Percentiles rank a stretch among this genome's conserved stretches.
These are phyloP conservation scores for Beauveria australis DNA, from an alignment of 2,329 filamentous ascomycete species.

Conservation along the genomic window DNA sequence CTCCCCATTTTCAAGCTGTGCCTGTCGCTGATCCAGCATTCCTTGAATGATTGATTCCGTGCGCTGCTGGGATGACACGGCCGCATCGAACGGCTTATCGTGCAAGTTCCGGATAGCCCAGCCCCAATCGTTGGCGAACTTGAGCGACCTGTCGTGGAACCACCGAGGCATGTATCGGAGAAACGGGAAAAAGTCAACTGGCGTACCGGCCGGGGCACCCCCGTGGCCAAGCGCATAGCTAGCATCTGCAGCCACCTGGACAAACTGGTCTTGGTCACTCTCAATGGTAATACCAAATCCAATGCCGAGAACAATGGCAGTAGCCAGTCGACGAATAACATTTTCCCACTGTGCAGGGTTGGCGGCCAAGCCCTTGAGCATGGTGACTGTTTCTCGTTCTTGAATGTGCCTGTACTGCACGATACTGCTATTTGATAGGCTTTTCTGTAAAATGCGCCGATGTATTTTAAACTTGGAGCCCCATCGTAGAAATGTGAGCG, in stretches of 20 bases:
- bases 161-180: constrained; percentile 33
- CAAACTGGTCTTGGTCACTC: constrained; percentile 29
- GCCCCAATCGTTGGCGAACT: constrained; percentile 22
- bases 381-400: constrained; percentile 23
- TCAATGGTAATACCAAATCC: constrained; percentile 34
- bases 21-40: constrained; percentile 20
- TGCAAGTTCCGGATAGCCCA: constrained; percentile 32
- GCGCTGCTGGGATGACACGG: constrained; percentile 21
- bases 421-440: constrained; percentile 32
- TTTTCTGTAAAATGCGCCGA: constrained; percentile 34
- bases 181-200: constrained; percentile 42
- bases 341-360: constrained; percentile 28
- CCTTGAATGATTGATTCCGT: constrained; percentile 21
- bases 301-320: constrained; percentile 33
- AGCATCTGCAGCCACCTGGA: constrained; percentile 28
- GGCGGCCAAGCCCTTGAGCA: constrained; percentile 23
- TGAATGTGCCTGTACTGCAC: constrained; percentile 27
- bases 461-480: constrained; percentile 35
- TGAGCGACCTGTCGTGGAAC: constrained; percentile 23
- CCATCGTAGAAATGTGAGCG: constrained; percentile 36
- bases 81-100: constrained; percentile 33
- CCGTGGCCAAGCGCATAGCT: constrained; percentile 22
- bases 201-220: constrained; percentile 24
- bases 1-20: constrained; percentile 19
- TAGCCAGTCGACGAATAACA: constrained; percentile 29